These are phyloP conservation scores for Laetiporus sulphureus DNA, from an alignment of 1,284 basidiomycete species.

Conservation along the genomic window DNA sequence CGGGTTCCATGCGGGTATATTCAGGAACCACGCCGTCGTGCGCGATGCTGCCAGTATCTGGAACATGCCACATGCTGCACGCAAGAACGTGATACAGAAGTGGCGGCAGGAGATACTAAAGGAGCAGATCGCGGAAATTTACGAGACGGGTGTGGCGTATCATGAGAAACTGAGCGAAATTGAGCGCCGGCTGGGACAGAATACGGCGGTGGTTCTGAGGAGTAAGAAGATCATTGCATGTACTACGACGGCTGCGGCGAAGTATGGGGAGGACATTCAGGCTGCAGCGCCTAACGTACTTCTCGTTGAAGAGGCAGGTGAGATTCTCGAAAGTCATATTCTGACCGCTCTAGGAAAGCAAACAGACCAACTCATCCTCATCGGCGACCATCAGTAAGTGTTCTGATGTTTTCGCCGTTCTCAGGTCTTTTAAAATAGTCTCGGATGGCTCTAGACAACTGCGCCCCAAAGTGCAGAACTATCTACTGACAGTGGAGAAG, in stretches of 20 bases:
- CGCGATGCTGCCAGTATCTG: slow-evolving; percentile 31
- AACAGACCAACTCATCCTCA: slow-evolving; percentile 51
- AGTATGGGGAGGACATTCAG: slow-evolving; percentile 41
- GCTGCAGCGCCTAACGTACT: slow-evolving; percentile 42
- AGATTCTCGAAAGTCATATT: slow-evolving; percentile 62
- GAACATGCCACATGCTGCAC: slow-evolving; percentile 31
- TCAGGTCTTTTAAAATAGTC: neutral
- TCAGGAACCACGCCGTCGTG: slow-evolving; percentile 25
- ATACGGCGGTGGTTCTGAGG: slow-evolving; percentile 30
- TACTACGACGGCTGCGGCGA: slow-evolving; percentile 63
- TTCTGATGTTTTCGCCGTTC: slow-evolving; percentile 2
- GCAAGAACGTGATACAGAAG: slow-evolving; percentile 24
- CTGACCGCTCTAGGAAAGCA: slow-evolving; percentile 44
- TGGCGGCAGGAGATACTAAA: slow-evolving; percentile 39
- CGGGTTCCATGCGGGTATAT: slow-evolving; percentile 37
- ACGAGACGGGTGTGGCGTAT: slow-evolving; percentile 31
- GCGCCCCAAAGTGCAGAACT: slow-evolving; percentile 62
- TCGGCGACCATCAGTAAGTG: slow-evolving; percentile 66
- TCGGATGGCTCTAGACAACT: slow-evolving; percentile 44
- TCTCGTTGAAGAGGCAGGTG: slow-evolving; percentile 64
- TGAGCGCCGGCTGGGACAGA: slow-evolving; percentile 30
- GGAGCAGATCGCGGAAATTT: slow-evolving; percentile 32
- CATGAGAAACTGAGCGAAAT: slow-evolving; percentile 34
- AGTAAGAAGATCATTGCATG: slow-evolving; percentile 56
- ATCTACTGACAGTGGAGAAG: slow-evolving; percentile 55